These are phyloP conservation scores for Apiotrichum laibachii DNA, from an alignment of 1,284 basidiomycete species.

Conservation along the genomic window DNA sequence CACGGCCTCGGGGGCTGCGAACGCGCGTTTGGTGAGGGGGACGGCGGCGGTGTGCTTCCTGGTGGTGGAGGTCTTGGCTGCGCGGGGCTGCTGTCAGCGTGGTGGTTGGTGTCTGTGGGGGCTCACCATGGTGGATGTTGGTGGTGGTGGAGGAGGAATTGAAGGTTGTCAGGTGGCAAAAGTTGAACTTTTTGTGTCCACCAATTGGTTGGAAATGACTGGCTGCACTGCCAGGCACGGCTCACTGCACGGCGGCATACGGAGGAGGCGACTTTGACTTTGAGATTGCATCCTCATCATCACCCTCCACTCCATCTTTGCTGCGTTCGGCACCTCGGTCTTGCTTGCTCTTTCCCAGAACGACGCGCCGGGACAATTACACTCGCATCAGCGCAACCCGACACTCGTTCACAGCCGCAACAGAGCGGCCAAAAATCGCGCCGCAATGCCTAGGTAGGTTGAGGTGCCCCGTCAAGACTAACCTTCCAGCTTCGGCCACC, in stretches of 20 bases:
- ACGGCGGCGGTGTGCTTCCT: conserved; percentile 31
- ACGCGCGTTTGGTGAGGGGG: conserved; percentile 24
- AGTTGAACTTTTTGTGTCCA: background rate
- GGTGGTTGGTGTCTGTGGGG: no score
- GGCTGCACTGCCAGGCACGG: background rate
- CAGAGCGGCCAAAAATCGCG: background rate
- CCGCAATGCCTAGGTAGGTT: conserved; percentile 14
- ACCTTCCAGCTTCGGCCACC: conserved; percentile 13
- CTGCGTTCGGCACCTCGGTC: no score
- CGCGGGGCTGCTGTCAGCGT: conserved; percentile 30
- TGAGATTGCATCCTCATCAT: no score
- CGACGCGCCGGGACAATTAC: no score
- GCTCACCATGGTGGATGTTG: conserved; percentile 13
- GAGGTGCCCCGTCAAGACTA: background rate
- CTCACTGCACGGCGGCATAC: background rate
- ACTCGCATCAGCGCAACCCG: no score
- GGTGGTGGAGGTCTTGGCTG: conserved; percentile 18
- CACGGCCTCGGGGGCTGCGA: conserved; percentile 17
- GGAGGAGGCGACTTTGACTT: background rate
- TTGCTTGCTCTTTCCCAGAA: no score
- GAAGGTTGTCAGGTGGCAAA: conserved; percentile 3
- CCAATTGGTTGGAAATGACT: background rate
- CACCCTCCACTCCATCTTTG: no score
- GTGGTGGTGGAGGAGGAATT: background rate
- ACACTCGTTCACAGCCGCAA: background rate